Evolutionary conservation across 2,329 filamentous ascomycete genomes (phyloP), one percentile per base, ranked within the genome.

Genomic region (Phialophora macrospora): DNA sequence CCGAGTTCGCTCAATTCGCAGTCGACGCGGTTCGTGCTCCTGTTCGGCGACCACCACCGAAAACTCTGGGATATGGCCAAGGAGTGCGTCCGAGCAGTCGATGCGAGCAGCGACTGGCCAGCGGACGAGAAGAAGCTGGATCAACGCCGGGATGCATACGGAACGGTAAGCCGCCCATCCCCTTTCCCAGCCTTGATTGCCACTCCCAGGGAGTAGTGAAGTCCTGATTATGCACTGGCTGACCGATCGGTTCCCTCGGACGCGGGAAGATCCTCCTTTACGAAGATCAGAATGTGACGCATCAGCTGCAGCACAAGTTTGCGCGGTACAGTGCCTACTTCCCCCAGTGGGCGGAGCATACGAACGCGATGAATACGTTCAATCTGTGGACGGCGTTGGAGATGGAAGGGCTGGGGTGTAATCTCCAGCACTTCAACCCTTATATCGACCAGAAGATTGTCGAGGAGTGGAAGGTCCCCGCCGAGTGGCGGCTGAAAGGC

Each of bases 1-100:
- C 93, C 93, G 49, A 90, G 87, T 57, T 87, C 88, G 70, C 97
- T 96, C 88, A 97, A 97, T 87, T 90, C 87, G 49, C 93, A 97
- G 82, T 88, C 87, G 72, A 89, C 91, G 71, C 89, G 93, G 65
- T 80, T 90, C 65, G 85, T 96, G 58, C 85, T 97, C 58, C 86
- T 97, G 61, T 84, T 94, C 74, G 89, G 90, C 74, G 85, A 85
- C 67, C 90, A 96, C 78, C 93, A 97, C 82, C 88, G 93, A 73
- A 90, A 90, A 81, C 87, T 96, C 73, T 97, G 93, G 93, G 88
- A 92, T 76, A 82, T 92, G 64, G 84, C 44, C 28, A 60, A 60
- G 9, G 44, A 51, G 3, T 51, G 44, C 24, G 26, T 60, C 44
- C 52, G n/a, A 4, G 46, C 57, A 4, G 22, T 41, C 26, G 20